These are phyloP conservation scores for Sistotremastrum niveocremeum DNA, from an alignment of 768 basidiomycete species.

Conservation along the genomic window DNA sequence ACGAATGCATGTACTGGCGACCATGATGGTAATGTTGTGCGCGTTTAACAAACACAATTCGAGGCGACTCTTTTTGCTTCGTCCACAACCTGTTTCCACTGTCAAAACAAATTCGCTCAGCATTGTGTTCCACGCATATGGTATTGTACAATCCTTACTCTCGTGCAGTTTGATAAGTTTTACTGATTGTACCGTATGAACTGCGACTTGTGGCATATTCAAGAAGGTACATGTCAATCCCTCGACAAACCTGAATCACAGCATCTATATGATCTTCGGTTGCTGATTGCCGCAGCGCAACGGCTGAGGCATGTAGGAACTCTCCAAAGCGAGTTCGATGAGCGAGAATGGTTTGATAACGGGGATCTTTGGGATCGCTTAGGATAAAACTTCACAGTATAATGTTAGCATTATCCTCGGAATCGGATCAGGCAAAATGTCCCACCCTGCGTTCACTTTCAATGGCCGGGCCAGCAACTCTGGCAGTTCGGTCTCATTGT, in stretches of 20 bases:
- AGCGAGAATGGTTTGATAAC: slow-evolving; percentile 48
- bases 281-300: slow-evolving; percentile 43
- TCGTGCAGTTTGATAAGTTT: slow-evolving; percentile 46
- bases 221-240: slow-evolving; percentile 63
- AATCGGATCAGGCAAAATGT: no score
- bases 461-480: slow-evolving; percentile 55
- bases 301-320: slow-evolving; percentile 54
- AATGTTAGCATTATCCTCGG: no score
- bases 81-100: slow-evolving; percentile 56
- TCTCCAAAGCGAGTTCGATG: slow-evolving; percentile 55
- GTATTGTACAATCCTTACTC: slow-evolving; percentile 30
- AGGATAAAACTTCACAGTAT: slow-evolving; percentile 33
- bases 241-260: slow-evolving; percentile 55
- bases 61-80: slow-evolving; percentile 62
- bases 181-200: slow-evolving; percentile 51
- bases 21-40: slow-evolving; percentile 68
- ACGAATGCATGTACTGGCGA: slow-evolving; percentile 61
- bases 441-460: slow-evolving; percentile 48
- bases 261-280: slow-evolving; percentile 83
- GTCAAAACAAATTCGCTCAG: slow-evolving; percentile 1
- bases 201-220: slow-evolving; percentile 51
- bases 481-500: slow-evolving; percentile 50
- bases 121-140: background rate
- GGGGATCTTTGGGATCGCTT: slow-evolving; percentile 56
- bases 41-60: slow-evolving; percentile 61